phyloP scores from a whole-genome alignment of 2,329 filamentous ascomycete species.

The Cryphonectria parasitica region DNA sequence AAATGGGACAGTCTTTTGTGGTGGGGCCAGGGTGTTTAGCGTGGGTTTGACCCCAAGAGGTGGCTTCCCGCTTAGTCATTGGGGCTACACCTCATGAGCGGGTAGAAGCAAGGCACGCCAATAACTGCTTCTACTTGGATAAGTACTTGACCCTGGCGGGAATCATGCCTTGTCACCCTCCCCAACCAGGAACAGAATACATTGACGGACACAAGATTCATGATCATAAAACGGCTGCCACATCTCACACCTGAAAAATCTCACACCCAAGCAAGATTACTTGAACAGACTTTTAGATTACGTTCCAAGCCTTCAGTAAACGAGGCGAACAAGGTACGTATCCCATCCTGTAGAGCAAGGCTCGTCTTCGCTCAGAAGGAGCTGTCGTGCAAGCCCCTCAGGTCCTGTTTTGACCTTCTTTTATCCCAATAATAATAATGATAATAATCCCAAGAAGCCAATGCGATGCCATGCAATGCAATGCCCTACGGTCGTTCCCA shows the following conservation, averaged over 20 bases:
- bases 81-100: neutral
- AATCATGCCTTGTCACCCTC: too few species aligned
- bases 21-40: conserved; percentile 8
- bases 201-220: too few species aligned
- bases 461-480: neutral
- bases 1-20: conserved; percentile 9
- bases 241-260: neutral
- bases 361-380: neutral
- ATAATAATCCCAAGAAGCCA: neutral
- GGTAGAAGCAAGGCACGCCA: too few species aligned
- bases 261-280: neutral
- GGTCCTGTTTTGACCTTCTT: neutral
- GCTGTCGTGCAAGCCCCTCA: neutral
- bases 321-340: neutral
- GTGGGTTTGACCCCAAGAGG: neutral
- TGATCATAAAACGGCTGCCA: too few species aligned
- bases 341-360: neutral
- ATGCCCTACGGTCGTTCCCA: neutral
- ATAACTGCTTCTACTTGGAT: neutral
- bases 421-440: neutral
- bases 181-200: too few species aligned
- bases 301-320: neutral
- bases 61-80: conserved; percentile 10
- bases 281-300: conserved; percentile 8
- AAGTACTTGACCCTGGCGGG: too few species aligned